Percentiles rank a stretch among this genome's conserved stretches.
phyloP scores from a whole-genome alignment of 1,284 basidiomycete species.

The Malassezia cuniculi region DNA sequence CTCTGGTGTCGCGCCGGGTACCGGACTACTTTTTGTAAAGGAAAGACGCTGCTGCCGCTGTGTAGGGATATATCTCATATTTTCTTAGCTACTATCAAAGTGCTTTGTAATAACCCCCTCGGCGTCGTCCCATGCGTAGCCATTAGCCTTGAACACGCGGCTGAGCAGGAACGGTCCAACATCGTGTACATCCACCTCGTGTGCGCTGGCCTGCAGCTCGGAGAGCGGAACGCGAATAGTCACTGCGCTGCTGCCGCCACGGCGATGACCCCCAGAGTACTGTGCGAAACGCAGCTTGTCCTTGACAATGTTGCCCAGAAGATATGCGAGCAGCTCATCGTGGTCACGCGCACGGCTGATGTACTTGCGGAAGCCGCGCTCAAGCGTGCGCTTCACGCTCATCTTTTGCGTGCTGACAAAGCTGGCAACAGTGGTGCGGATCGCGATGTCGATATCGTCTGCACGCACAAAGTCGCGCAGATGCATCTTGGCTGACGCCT shows the following conservation, averaged over 20 bases:
- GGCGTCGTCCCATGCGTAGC: slow-evolving; percentile 53
- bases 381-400: slow-evolving; percentile 92
- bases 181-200: slow-evolving; percentile 88
- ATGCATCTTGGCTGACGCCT: slow-evolving; percentile 97
- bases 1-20: slow-evolving; percentile 90
- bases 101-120: slow-evolving; percentile 33
- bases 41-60: neutral
- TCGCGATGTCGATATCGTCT: slow-evolving; percentile 94
- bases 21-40: slow-evolving; percentile 54
- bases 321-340: slow-evolving; percentile 85
- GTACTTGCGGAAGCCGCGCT: slow-evolving; percentile 85
- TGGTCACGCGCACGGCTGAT: slow-evolving; percentile 80
- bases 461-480: slow-evolving; percentile 85
- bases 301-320: slow-evolving; percentile 86
- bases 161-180: slow-evolving; percentile 70
- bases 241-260: slow-evolving; percentile 15
- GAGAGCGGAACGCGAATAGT: slow-evolving; percentile 34
- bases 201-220: slow-evolving; percentile 52
- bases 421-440: slow-evolving; percentile 82
- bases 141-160: slow-evolving; percentile 75
- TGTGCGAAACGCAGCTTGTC: slow-evolving; percentile 67
- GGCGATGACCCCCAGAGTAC: slow-evolving; percentile 37
- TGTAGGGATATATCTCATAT: neutral
- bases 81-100: slow-evolving; percentile 16
- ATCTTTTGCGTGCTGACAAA: slow-evolving; percentile 96